A percentile compares a stretch with the other conserved stretches of the same genome.
phyloP scores from a whole-genome alignment of 495 filamentous ascomycete species.

The Cryomyces minteri region DNA sequence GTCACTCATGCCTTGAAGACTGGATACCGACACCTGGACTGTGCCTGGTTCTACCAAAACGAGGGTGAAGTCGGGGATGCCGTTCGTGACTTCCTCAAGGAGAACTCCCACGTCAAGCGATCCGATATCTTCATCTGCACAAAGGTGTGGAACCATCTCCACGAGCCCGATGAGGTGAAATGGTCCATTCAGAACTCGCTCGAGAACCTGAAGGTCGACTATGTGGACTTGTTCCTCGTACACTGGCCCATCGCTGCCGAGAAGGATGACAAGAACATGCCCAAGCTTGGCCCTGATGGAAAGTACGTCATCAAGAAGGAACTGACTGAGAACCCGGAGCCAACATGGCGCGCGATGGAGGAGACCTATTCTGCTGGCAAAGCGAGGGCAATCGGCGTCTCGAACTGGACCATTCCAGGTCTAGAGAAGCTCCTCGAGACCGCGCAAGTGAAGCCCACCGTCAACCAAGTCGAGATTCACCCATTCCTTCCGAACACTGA shows the following conservation, averaged over 20 bases:
- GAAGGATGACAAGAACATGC: conserved; percentile 27
- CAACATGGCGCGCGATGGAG: conserved; percentile 23
- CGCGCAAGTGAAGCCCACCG: conserved; percentile 32
- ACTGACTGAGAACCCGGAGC: conserved; percentile 32
- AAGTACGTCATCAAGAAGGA: conserved; percentile 35
- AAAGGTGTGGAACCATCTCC: conserved; percentile 50
- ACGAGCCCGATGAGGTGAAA: conserved; percentile 37
- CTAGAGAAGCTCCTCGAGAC: neutral
- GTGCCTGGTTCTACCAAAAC: conserved; percentile 60
- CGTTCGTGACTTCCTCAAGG: conserved; percentile 45
- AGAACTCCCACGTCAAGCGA: conserved; percentile 32
- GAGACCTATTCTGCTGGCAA: conserved; percentile 10
- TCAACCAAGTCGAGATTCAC: conserved; percentile 77
- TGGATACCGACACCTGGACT: conserved; percentile 58
- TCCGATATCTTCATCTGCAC: conserved; percentile 44
- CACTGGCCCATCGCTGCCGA: conserved; percentile 29
- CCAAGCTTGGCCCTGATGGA: conserved; percentile 37
- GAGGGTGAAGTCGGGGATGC: conserved; percentile 58
- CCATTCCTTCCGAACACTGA: conserved; percentile 66
- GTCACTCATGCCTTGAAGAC: conserved; percentile 34
- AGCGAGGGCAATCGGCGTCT: conserved; percentile 6
- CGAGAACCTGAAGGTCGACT: conserved; percentile 11
- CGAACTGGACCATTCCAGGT: neutral
- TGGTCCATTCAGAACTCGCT: conserved; percentile 45
- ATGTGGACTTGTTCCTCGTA: conserved; percentile 18